These are phyloP conservation scores for Ophiostoma sp. DNA, from an alignment of 2,329 filamentous ascomycete species.

Conservation along the genomic window DNA sequence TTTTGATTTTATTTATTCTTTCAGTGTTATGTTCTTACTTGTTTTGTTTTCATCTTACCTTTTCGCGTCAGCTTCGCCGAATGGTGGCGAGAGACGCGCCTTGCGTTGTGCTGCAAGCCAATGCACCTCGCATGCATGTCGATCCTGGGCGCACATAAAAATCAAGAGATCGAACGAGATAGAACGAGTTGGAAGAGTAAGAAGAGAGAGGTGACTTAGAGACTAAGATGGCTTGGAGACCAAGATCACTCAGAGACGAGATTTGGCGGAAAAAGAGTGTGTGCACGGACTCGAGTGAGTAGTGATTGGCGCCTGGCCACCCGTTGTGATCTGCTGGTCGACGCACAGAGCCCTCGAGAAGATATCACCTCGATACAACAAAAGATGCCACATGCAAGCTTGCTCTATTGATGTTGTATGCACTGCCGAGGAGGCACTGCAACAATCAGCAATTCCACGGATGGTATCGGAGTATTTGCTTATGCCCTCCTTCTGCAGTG, in stretches of 20 bases:
- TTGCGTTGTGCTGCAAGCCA: neutral
- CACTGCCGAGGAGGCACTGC: slow-evolving; percentile 1
- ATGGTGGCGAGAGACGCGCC: slow-evolving; percentile 5
- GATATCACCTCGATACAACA: neutral
- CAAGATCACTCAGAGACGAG: neutral
- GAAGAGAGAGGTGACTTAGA: no score
- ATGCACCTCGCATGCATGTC: neutral
- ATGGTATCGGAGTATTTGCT: neutral
- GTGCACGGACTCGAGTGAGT: slow-evolving; percentile 3
- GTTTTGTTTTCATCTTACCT: neutral
- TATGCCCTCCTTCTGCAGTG: neutral
- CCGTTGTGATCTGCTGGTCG: neutral
- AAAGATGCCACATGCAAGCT: neutral
- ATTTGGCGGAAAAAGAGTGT: neutral
- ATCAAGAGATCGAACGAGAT: neutral
- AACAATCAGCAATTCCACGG: neutral
- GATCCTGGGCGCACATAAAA: neutral
- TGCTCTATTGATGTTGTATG: slow-evolving; percentile 4
- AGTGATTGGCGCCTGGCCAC: neutral
- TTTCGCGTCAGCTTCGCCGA: slow-evolving; percentile 5
- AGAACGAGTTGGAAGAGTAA: no score
- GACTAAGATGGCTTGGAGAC: no score
- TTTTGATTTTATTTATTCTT: neutral
- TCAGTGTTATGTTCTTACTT: neutral
- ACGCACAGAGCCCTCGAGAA: neutral